A percentile compares a stretch with the other conserved stretches of the same genome.
Evolutionary conservation across 257 asterid genomes (phyloP).

Genomic region (Solanum bulbocastanum): DNA sequence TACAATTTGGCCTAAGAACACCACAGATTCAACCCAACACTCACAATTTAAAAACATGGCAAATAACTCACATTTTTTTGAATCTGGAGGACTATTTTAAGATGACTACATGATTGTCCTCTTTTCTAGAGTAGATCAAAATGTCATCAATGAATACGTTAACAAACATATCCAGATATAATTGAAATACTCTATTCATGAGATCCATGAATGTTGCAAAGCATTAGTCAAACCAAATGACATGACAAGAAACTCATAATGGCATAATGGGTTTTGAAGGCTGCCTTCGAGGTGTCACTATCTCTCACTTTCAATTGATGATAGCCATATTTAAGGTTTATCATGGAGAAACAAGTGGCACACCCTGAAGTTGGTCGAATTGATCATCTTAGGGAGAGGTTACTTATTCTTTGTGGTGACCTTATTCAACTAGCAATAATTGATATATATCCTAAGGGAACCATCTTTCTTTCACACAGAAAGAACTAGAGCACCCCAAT

Average conservation of each 20-base stretch:
- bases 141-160: background rate
- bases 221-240: background rate
- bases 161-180: background rate
- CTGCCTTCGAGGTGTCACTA: background rate
- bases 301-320: background rate
- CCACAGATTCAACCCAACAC: background rate
- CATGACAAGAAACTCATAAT: background rate
- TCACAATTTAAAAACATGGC: background rate
- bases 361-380: background rate
- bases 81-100: background rate
- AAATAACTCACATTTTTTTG: no score
- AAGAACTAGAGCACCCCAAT: background rate
- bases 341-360: background rate
- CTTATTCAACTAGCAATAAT: no score
- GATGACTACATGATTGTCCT: background rate
- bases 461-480: background rate
- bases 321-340: background rate
- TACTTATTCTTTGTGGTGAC: background rate
- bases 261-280: background rate
- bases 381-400: background rate
- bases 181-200: background rate
- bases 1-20: background rate
- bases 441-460: background rate
- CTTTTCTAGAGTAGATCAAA: background rate
- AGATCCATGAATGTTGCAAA: background rate